These are phyloP conservation scores for Citrus inodora DNA, from an alignment of 345 rosid genomes.

Conservation along the genomic window DNA sequence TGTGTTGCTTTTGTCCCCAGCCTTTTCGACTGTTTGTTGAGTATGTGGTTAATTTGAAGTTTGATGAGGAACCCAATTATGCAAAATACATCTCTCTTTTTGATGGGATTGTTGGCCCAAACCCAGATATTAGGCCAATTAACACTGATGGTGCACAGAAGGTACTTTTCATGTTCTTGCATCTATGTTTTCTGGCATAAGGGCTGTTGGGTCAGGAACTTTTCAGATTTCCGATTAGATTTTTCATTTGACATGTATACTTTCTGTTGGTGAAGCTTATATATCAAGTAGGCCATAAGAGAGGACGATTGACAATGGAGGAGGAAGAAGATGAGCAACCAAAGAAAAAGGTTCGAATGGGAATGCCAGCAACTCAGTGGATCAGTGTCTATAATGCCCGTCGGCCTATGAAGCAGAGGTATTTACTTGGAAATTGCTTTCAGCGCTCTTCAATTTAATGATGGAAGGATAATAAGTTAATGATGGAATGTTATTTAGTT, in stretches of 20 bases:
- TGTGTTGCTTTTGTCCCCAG: constrained; percentile 84
- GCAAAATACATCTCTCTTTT: constrained; percentile 89
- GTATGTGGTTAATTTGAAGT: constrained; percentile 86
- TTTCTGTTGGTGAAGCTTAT: constrained; percentile 62
- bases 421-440: constrained; percentile 10
- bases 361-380: constrained; percentile 99
- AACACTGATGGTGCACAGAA: constrained; percentile 97
- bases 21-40: constrained; percentile 92
- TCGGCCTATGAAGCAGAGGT: constrained; percentile 98
- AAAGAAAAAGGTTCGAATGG: constrained; percentile 91
- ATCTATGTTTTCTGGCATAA: neutral
- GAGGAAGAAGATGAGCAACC: constrained; percentile 94
- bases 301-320: constrained; percentile 82
- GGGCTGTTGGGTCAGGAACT: neutral
- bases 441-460: constrained; percentile 10
- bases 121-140: constrained; percentile 92
- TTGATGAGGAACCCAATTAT: constrained; percentile 96
- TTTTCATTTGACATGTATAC: constrained; percentile 13
- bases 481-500: constrained; percentile 4
- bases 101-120: constrained; percentile 87
- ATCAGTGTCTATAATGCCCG: constrained; percentile 94
- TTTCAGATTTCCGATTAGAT: no score
- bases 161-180: constrained; percentile 41
- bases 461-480: constrained; percentile 5
- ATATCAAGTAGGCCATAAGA: constrained; percentile 92